phyloP scores from a whole-genome alignment of 2,329 filamentous ascomycete species.

The Dendrostoma leiphaemia region DNA sequence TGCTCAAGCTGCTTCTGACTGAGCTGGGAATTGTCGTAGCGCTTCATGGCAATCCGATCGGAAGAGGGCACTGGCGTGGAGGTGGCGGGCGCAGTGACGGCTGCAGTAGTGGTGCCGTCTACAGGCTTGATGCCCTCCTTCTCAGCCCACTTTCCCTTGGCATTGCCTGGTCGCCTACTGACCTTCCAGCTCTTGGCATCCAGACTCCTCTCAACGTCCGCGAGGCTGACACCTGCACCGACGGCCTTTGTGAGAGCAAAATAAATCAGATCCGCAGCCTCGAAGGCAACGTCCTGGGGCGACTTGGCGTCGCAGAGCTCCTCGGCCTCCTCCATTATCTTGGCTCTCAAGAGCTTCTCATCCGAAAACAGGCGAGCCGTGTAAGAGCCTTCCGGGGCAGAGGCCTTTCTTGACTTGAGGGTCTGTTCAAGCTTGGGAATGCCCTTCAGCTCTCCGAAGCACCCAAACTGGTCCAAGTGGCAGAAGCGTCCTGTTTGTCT shows the following conservation, averaged over 20 bases:
- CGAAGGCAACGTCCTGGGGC: slow-evolving; percentile 83
- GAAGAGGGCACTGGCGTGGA: slow-evolving; percentile 25
- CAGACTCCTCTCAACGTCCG: slow-evolving; percentile 88
- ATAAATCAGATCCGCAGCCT: slow-evolving; percentile 93
- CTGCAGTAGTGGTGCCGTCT: slow-evolving; percentile 31
- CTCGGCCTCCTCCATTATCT: slow-evolving; percentile 98
- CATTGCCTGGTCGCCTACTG: slow-evolving; percentile 87
- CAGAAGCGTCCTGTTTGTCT: slow-evolving; percentile 92
- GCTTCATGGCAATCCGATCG: slow-evolving; percentile 75
- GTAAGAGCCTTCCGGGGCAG: slow-evolving; percentile 87
- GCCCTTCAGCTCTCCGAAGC: slow-evolving; percentile 82
- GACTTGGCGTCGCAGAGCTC: slow-evolving; percentile 86
- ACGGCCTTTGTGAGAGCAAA: slow-evolving; percentile 92
- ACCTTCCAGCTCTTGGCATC: slow-evolving; percentile 96
- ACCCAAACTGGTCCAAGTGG: slow-evolving; percentile 87
- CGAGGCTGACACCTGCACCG: slow-evolving; percentile 76
- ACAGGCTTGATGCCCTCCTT: slow-evolving; percentile 67
- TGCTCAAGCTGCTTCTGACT: slow-evolving; percentile 65
- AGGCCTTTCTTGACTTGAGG: slow-evolving; percentile 74
- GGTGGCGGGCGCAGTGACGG: slow-evolving; percentile 28
- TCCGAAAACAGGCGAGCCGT: slow-evolving; percentile 92
- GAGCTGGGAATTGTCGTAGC: slow-evolving; percentile 67
- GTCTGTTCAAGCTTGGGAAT: slow-evolving; percentile 86
- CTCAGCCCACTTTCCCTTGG: slow-evolving; percentile 88
- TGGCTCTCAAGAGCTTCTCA: slow-evolving; percentile 82